Percentiles rank a stretch among this genome's conserved stretches.
Evolutionary conservation across 1,139 yeast genomes (phyloP).

Genomic region (Kodamaea sp.): DNA sequence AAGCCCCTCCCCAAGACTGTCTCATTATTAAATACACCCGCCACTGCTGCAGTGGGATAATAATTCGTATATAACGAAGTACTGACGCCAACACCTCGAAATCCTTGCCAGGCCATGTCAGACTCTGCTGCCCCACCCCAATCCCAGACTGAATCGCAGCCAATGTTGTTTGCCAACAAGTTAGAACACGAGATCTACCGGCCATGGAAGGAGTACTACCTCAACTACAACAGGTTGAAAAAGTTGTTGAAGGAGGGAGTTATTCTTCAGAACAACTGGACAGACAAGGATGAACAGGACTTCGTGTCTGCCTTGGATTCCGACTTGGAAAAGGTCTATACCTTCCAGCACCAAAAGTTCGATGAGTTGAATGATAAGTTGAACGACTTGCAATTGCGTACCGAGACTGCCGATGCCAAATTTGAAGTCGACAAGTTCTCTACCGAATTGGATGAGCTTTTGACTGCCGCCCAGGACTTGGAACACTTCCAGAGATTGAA

Average conservation of each 20-base stretch:
- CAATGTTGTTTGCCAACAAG: constrained; percentile 85
- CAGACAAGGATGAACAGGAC: constrained; percentile 63
- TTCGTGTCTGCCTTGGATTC: constrained; percentile 82
- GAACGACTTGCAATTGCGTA: constrained; percentile 56
- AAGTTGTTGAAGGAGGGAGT: constrained; percentile 80
- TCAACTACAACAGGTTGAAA: constrained; percentile 77
- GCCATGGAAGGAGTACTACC: constrained; percentile 87
- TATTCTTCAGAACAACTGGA: constrained; percentile 43
- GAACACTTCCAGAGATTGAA: constrained; percentile 89
- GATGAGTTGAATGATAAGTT: constrained; percentile 67
- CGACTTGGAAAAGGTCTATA: constrained; percentile 90
- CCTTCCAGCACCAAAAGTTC: constrained; percentile 76
- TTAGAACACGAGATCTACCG: constrained; percentile 78
- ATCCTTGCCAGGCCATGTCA: constrained; percentile 1
- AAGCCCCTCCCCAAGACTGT: no score
- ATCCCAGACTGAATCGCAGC: constrained; percentile 9
- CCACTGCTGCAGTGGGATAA: background rate
- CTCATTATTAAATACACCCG: no score
- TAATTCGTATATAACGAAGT: background rate
- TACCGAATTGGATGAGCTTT: constrained; percentile 66
- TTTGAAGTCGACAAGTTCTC: constrained; percentile 62
- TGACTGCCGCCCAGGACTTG: constrained; percentile 77
- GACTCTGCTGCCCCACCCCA: constrained; percentile 1
- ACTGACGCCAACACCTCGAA: background rate
- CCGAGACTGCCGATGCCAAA: constrained; percentile 31